These are phyloP conservation scores for Alternaria viburni DNA, from an alignment of 2,329 filamentous ascomycete genomes.

Conservation along the genomic window DNA sequence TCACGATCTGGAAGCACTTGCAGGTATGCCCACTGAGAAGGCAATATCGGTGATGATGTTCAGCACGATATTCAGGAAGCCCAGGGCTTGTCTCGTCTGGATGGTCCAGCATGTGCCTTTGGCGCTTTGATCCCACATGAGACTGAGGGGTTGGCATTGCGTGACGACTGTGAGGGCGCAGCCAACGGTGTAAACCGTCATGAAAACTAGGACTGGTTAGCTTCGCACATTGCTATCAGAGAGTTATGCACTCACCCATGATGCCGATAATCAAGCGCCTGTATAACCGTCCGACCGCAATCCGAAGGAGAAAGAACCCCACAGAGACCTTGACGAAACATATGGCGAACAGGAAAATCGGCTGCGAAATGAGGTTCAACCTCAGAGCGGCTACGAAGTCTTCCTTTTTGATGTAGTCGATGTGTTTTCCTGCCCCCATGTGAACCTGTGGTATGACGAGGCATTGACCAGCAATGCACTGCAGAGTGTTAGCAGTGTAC, in stretches of 20 bases:
- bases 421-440: constrained; percentile 56
- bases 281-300: constrained; percentile 51
- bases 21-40: constrained; percentile 51
- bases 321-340: constrained; percentile 58
- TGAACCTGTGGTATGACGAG: constrained; percentile 51
- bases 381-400: constrained; percentile 51
- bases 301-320: constrained; percentile 56
- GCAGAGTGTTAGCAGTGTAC: constrained; percentile 5
- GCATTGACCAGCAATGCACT: constrained; percentile 50
- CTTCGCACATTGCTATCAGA: neutral
- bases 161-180: constrained; percentile 57
- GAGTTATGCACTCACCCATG: constrained; percentile 47
- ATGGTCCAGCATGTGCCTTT: constrained; percentile 55
- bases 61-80: constrained; percentile 54
- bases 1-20: neutral
- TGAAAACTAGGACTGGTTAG: constrained; percentile 45
- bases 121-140: constrained; percentile 54
- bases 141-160: constrained; percentile 56
- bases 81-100: constrained; percentile 42
- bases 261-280: constrained; percentile 51
- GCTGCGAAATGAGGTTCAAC: constrained; percentile 57
- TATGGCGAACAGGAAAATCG: constrained; percentile 55
- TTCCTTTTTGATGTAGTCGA: constrained; percentile 49
- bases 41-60: constrained; percentile 53
- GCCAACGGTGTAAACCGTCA: constrained; percentile 52